Percentiles rank a stretch among this genome's conserved stretches.
These are phyloP conservation scores for Claviceps sp. DNA, from an alignment of 2,329 filamentous ascomycete species.

Conservation along the genomic window DNA sequence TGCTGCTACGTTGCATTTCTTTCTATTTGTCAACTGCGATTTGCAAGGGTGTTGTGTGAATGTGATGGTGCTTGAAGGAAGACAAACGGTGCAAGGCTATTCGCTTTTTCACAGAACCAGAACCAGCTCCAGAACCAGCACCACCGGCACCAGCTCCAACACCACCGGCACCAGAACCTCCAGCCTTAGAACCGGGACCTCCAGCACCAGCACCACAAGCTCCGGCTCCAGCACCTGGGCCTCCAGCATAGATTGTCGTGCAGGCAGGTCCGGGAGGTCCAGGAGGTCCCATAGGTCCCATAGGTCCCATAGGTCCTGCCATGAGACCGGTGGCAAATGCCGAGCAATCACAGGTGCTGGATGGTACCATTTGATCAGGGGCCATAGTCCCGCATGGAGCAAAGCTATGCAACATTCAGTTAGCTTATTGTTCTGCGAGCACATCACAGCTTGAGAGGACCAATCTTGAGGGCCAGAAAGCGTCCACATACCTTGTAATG, in stretches of 20 bases:
- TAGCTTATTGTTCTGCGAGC: not conserved
- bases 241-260: not conserved
- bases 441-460: no score
- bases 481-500: not conserved
- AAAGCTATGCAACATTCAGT: not conserved
- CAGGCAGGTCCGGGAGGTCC: not conserved
- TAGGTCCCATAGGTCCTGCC: no score
- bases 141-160: not conserved
- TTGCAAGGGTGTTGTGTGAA: no score
- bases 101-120: no score
- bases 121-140: not conserved
- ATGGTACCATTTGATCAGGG: not conserved
- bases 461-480: not conserved
- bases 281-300: not conserved
- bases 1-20: no score
- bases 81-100: no score
- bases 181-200: not conserved
- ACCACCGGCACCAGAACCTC: not conserved
- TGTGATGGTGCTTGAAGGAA: no score
- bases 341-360: not conserved
- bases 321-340: not conserved
- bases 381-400: not conserved
- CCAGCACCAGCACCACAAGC: not conserved
- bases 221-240: not conserved
- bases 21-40: no score